A percentile compares a stretch with the other conserved stretches of the same genome.
Evolutionary conservation across 495 filamentous ascomycete species (phyloP).

Genomic region (Patellaria atrata): DNA sequence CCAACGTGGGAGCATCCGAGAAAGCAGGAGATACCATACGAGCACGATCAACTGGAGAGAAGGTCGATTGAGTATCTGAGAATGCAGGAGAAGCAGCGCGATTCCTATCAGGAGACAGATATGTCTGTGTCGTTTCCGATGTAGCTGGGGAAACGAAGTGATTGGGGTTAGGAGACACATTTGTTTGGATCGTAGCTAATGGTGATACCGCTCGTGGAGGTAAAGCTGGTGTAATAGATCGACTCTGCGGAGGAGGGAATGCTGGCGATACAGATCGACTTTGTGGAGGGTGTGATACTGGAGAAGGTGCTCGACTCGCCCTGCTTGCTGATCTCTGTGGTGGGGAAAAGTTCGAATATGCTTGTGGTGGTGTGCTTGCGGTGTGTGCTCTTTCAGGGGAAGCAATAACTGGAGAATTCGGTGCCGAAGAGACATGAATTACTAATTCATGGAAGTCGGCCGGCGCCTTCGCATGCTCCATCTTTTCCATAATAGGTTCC

Average conservation of each 20-base stretch:
- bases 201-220: constrained; percentile 1
- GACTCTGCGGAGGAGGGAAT: constrained; percentile 1
- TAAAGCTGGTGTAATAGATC: constrained; percentile 12
- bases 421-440: constrained; percentile 21
- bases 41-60: too few relatives aligned
- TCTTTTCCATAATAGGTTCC: constrained; percentile 27
- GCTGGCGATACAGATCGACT: constrained; percentile 11
- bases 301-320: constrained; percentile 1
- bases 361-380: constrained; percentile 12
- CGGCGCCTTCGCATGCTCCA: constrained; percentile 18
- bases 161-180: constrained; percentile 10
- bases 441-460: constrained; percentile 22
- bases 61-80: constrained; percentile 6
- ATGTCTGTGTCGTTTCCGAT: constrained; percentile 4
- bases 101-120: constrained; percentile 10
- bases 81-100: constrained; percentile 15
- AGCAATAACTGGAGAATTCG: constrained; percentile 15
- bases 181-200: neutral
- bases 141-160: constrained; percentile 13
- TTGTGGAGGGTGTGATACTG: neutral
- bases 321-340: constrained; percentile 7
- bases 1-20: constrained; percentile 14
- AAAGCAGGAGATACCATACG: too few relatives aligned
- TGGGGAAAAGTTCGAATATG: constrained; percentile 13
- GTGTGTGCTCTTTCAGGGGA: constrained; percentile 8